Percentiles rank a stretch among this genome's conserved stretches.
phyloP scores from a whole-genome alignment of 169 alveolate genomes.

The Sarcocystis neurona region DNA sequence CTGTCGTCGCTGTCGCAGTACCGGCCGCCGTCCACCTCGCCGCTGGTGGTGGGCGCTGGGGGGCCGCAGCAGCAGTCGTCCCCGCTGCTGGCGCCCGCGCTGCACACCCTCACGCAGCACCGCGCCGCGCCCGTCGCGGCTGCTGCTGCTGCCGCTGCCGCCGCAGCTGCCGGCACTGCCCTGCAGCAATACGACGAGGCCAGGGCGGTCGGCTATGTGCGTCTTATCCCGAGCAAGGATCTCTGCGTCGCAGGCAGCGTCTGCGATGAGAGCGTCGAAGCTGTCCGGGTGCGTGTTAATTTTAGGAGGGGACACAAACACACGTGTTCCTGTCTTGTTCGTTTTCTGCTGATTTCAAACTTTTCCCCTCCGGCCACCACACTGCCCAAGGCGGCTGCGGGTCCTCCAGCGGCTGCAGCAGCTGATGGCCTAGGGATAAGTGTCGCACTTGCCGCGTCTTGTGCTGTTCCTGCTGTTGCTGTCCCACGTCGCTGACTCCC shows the following conservation, averaged over 20 bases:
- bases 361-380: not conserved
- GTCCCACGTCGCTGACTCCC: not conserved
- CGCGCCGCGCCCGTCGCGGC: slow-evolving; percentile 2
- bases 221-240: slow-evolving; percentile 59
- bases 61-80: not conserved
- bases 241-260: slow-evolving; percentile 42
- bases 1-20: no score
- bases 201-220: slow-evolving; percentile 41
- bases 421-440: not conserved
- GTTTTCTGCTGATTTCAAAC: not conserved
- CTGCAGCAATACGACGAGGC: not conserved
- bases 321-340: no score
- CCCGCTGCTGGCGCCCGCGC: not conserved
- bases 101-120: not conserved
- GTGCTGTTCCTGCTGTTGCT: not conserved
- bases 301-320: not conserved
- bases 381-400: not conserved
- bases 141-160: not conserved
- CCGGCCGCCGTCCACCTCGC: not conserved
- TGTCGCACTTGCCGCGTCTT: not conserved
- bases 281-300: slow-evolving; percentile 41
- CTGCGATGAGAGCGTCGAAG: slow-evolving; percentile 55
- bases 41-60: no score
- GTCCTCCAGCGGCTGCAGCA: not conserved
- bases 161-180: not conserved